A percentile compares a stretch with the other conserved stretches of the same genome.
These are phyloP conservation scores for Malus hybrid DNA, from an alignment of 331 rosid species.

Conservation along the genomic window DNA sequence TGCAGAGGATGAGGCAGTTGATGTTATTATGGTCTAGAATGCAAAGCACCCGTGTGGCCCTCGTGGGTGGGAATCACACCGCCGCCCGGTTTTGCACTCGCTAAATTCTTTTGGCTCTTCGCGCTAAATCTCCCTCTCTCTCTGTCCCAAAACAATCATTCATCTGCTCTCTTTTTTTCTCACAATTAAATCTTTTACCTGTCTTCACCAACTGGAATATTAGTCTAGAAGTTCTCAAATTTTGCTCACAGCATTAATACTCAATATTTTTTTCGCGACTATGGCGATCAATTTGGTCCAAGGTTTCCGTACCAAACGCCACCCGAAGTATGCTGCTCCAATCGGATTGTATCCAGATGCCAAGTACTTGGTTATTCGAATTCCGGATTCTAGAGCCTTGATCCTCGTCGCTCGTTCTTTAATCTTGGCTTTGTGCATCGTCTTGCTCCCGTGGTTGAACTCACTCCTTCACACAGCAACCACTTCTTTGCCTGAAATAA, in stretches of 20 bases:
- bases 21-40: constrained; percentile 46
- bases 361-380: constrained; percentile 22
- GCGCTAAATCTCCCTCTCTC: background rate
- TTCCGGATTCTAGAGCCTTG: constrained; percentile 25
- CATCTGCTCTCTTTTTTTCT: background rate
- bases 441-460: constrained; percentile 23
- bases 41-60: constrained; percentile 39
- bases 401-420: constrained; percentile 18
- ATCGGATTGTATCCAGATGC: constrained; percentile 17
- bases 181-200: background rate
- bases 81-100: constrained; percentile 84
- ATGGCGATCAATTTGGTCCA: constrained; percentile 30
- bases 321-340: background rate
- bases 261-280: background rate
- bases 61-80: constrained; percentile 94
- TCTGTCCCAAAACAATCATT: background rate
- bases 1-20: constrained; percentile 59
- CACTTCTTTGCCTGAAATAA: background rate
- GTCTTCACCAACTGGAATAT: background rate
- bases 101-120: constrained; percentile 19
- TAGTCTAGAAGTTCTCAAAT: background rate
- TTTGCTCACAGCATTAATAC: background rate
- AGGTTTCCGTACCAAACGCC: constrained; percentile 13
- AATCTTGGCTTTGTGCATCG: constrained; percentile 22
- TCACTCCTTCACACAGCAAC: constrained; percentile 17